Base-by-base conservation (phyloP, 176 grass and related monocot genomes). In the Eragrostis nindensis region DNA sequence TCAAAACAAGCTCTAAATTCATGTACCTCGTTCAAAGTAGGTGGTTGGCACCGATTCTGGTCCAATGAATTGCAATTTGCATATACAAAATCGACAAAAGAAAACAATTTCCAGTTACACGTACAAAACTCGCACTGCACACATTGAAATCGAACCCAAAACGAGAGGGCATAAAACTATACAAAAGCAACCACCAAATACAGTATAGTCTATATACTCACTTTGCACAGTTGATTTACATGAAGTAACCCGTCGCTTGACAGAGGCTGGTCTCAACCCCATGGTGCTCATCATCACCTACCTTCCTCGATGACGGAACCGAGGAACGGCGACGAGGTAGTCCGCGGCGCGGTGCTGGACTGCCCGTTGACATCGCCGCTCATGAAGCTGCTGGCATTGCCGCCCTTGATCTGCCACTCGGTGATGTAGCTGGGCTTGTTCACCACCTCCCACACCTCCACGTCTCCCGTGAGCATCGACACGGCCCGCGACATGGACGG, bases 401-500 rank as follows among this genome's bases (percentile, higher is more conserved):
- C 60, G 39, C 82, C 90, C 63, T 88, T 86, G 83, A 90, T 83
- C 60, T 97, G 86, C 89, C 87, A 94, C 50, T 91, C 91, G 16
- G 92, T 88, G 68, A 97, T 81, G 78, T 94, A 94, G 68, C 91
- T 90, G 2, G 94, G 91, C 75, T 66, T 94, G 36, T 73, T 78
- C 39, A 76, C 84, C 47, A 90, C 87, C 53, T 84, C 67, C 0
- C 10, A 46, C 10, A 85, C 68, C 49, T 90, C 85, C 1, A 73
- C 30, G 45, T 92, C 89, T 0, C 92, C 94, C 2, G 74, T 8
- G 12, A 97, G 53, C 89, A 94, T 97, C 42, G 87, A 63, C n/a
- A 94, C 89, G 0, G 90, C 89, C 49, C 89, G 68, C 1, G 94
- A 94, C 94, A 97, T 97, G 18, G 92, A 55, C 8, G 94, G 94